A percentile compares a stretch with the other conserved stretches of the same genome.
Conservation (phyloP, 805 yeast genomes). For the Kodamaea neixiangensis region DNA sequence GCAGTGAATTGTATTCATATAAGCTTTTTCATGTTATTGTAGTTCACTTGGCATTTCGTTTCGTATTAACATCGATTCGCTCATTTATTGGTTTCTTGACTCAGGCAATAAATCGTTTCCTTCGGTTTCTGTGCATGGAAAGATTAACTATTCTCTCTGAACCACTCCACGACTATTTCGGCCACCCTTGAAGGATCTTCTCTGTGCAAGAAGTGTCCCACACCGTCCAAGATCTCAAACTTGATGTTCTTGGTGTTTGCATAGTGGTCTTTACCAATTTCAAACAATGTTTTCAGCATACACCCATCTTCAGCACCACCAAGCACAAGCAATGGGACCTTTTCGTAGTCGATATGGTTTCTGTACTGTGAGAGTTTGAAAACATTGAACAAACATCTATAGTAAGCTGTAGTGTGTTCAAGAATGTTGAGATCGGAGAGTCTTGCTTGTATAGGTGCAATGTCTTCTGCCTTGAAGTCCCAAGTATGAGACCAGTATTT, state of each 20-base stretch:
- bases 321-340: slow-evolving; percentile 38
- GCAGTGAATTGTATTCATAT: too few species aligned
- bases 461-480: slow-evolving; percentile 28
- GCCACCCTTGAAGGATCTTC: slow-evolving; percentile 37
- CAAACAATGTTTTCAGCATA: slow-evolving; percentile 31
- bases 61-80: background rate
- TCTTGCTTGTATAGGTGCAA: slow-evolving; percentile 30
- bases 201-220: slow-evolving; percentile 44
- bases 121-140: too few species aligned
- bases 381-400: slow-evolving; percentile 23
- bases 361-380: slow-evolving; percentile 18
- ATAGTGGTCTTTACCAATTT: slow-evolving; percentile 24
- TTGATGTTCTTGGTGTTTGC: slow-evolving; percentile 21
- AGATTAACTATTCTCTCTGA: slow-evolving; percentile 13
- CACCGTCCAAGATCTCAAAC: slow-evolving; percentile 25
- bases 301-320: slow-evolving; percentile 45
- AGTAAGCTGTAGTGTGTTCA: slow-evolving; percentile 42
- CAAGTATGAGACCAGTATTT: slow-evolving; percentile 43
- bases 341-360: slow-evolving; percentile 33
- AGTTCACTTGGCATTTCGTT: background rate
- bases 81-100: background rate
- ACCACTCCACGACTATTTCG: slow-evolving; percentile 30
- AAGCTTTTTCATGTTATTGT: too few species aligned
- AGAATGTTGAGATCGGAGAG: slow-evolving; percentile 25
- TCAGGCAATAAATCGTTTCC: background rate